Evolutionary conservation across 163 green algal genomes (phyloP).

Genomic region (Volvox carteri): DNA sequence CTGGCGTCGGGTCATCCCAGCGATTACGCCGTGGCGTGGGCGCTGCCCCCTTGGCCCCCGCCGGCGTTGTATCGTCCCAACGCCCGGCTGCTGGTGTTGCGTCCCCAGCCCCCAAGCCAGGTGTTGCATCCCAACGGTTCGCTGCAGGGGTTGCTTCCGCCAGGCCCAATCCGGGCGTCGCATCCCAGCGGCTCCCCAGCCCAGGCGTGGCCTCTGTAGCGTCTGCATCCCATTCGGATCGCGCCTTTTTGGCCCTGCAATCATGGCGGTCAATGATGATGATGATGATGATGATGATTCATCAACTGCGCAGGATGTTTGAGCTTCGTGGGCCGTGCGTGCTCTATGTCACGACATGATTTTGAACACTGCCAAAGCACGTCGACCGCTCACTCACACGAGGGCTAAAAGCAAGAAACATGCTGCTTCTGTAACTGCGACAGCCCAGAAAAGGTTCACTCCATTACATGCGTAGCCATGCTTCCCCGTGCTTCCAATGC

Average conservation of each 20-base stretch:
- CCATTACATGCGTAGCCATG: too few species aligned
- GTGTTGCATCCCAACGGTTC: constrained; percentile 84
- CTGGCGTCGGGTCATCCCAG: constrained; percentile 92
- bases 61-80: constrained; percentile 39
- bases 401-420: too few species aligned
- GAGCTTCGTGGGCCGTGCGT: too few species aligned
- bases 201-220: constrained; percentile 77
- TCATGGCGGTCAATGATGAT: too few species aligned
- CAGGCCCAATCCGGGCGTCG: constrained; percentile 73
- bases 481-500: too few species aligned
- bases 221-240: constrained; percentile 82
- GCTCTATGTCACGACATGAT: too few species aligned
- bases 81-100: constrained; percentile 58
- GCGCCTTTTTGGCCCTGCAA: constrained; percentile 49
- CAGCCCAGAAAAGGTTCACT: too few species aligned
- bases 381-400: too few species aligned
- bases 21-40: constrained; percentile 74
- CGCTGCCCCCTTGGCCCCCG: constrained; percentile 10
- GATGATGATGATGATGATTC: too few species aligned
- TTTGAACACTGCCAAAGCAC: too few species aligned
- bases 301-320: too few species aligned
- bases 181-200: constrained; percentile 79
- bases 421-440: too few species aligned
- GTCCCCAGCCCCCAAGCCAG: constrained; percentile 56
- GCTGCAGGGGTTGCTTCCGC: constrained; percentile 62